Evolutionary conservation across 331 rosid genomes (phyloP), one percentile per base, ranked within the genome.

Genomic region (Dryas integrifolia): DNA sequence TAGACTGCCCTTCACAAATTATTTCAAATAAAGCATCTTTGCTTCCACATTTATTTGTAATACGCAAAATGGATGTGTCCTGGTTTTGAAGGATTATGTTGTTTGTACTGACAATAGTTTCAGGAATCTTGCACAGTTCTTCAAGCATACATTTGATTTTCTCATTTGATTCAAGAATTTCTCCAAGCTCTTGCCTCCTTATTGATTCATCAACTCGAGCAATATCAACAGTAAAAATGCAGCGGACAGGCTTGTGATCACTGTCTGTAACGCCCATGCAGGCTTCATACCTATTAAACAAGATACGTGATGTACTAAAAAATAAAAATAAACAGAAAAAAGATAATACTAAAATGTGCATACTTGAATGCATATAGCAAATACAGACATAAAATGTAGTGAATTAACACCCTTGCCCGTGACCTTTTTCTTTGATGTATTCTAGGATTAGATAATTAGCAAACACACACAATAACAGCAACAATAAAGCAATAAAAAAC

Each of bases 201-300:
- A 91, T 80, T 52, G 97, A 88, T 73, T 94, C 97, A 67, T 94
- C 96, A 60, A 94, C 92, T 84, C 96, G 88, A 66, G 98, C 96
- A 79, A 94, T 80, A 70, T 91, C 94, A 50, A 89, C 85, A 49
- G 85, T 68, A 78, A 94, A 91, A 74, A 94, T 84, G 86, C 96
- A 88, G 60, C 97, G 96, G 75, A 94, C 98, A 35, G 98, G 98
- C 83, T 94, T 94, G 83, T 94, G 98, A 80, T 94, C 98, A 73
- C 98, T 94, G 83, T 91, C 97, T 2, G 97, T 90, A 81, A 94
- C 97, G 83, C 89, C 97, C 98, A 91, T 91, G 86, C 96, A 89
- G 60, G 96, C 98, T 67, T 94, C 96, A 4, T 94, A 94, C 92
- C 98, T 94, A 43, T 77, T 65, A 60, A 78, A 79, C 35, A 72